Evolutionary conservation across 805 yeast species (phyloP).

Genomic region (Saccharomyces jurei): DNA sequence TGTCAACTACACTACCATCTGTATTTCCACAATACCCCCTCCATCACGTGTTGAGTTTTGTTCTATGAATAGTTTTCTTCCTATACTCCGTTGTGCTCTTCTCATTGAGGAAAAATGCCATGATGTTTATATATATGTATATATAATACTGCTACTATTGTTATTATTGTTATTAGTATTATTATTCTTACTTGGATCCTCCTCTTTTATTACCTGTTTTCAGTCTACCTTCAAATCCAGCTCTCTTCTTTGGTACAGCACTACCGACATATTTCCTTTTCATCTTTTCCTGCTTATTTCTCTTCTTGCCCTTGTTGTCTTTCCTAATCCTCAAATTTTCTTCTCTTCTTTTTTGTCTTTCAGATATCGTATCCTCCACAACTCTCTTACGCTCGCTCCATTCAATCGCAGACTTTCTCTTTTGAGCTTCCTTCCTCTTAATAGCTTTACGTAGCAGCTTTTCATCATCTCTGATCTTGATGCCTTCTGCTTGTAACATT

Average conservation of each 20-base stretch:
- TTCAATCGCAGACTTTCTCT: conserved; percentile 79
- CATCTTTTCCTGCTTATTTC: conserved; percentile 65
- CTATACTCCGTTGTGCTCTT: background rate
- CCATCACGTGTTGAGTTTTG: background rate
- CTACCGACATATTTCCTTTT: conserved; percentile 54
- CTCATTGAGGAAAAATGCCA: background rate
- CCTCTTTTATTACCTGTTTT: conserved; percentile 26
- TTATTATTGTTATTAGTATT: conserved; percentile 1
- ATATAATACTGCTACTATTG: background rate
- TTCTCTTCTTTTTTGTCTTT: conserved; percentile 79
- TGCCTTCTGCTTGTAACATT: conserved; percentile 79
- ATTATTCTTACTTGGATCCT: background rate
- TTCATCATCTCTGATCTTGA: conserved; percentile 84
- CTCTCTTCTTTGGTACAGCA: conserved; percentile 47
- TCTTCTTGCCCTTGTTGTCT: conserved; percentile 75
- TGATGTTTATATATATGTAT: background rate
- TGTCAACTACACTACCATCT: conserved; percentile 27
- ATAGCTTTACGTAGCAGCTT: conserved; percentile 76
- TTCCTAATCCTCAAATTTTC: conserved; percentile 80
- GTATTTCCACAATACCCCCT: conserved; percentile 16
- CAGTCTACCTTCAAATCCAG: conserved; percentile 83
- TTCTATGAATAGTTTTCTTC: background rate
- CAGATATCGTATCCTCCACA: conserved; percentile 66
- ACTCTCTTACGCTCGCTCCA: conserved; percentile 86
- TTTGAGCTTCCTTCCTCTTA: conserved; percentile 72